These are phyloP conservation scores for Citrus trifoliata DNA, from an alignment of 345 rosid species.

Conservation along the genomic window DNA sequence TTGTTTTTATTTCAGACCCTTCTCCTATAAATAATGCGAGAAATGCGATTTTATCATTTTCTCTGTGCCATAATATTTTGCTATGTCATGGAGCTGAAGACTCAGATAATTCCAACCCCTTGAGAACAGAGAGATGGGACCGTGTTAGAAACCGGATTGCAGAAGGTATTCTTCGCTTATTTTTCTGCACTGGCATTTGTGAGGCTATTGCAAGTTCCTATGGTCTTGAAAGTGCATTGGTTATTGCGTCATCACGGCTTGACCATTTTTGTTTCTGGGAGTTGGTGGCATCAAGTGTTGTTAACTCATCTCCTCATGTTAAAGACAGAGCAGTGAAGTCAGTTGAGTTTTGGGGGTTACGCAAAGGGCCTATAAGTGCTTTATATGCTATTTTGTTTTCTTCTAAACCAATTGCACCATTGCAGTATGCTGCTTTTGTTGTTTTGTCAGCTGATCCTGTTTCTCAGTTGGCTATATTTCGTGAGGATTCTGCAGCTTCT, in stretches of 20 bases:
- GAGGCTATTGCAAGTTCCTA: slow-evolving; percentile 77
- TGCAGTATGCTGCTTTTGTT: slow-evolving; percentile 83
- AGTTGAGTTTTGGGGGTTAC: slow-evolving; percentile 85
- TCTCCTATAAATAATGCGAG: slow-evolving; percentile 45
- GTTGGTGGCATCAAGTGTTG: slow-evolving; percentile 61
- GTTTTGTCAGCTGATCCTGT: slow-evolving; percentile 80
- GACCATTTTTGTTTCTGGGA: slow-evolving; percentile 69
- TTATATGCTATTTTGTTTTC: slow-evolving; percentile 81
- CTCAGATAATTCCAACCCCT: slow-evolving; percentile 26
- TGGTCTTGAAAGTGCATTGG: slow-evolving; percentile 60
- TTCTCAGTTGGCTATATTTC: slow-evolving; percentile 54
- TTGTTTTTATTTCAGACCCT: slow-evolving; percentile 51
- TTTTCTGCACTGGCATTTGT: slow-evolving; percentile 82
- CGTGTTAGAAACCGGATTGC: slow-evolving; percentile 55
- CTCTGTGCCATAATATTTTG: slow-evolving; percentile 40
- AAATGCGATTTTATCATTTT: slow-evolving; percentile 71
- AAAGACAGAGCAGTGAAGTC: slow-evolving; percentile 88
- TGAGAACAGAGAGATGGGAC: slow-evolving; percentile 52
- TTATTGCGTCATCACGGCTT: slow-evolving; percentile 59
- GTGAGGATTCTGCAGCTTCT: slow-evolving; percentile 41
- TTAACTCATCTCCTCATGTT: slow-evolving; percentile 53
- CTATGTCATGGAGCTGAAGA: slow-evolving; percentile 32
- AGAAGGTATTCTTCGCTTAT: slow-evolving; percentile 81
- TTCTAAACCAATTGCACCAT: slow-evolving; percentile 53
- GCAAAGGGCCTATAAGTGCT: slow-evolving; percentile 74